Evolutionary conservation across 768 basidiomycete genomes (phyloP).

Genomic region (Tephrocybe sp.): DNA sequence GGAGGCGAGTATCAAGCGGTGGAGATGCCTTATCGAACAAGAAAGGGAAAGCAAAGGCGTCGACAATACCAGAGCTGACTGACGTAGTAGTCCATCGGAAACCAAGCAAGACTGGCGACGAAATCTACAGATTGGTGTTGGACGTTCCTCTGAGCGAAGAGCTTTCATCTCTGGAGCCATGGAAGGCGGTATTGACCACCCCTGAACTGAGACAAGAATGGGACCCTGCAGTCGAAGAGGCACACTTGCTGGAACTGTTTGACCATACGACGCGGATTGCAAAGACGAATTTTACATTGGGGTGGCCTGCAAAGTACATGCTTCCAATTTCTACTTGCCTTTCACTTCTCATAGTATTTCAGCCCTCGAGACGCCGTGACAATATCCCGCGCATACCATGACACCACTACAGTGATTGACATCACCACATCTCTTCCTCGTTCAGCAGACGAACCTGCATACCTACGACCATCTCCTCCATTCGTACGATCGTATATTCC

Average conservation of each 20-base stretch:
- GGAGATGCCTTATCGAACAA: conserved; percentile 37
- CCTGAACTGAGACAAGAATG: conserved; percentile 88
- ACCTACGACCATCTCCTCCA: conserved; percentile 88
- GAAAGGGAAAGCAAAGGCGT: conserved; percentile 62
- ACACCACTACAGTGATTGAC: conserved; percentile 81
- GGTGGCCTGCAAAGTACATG: conserved; percentile 98
- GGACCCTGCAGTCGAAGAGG: conserved; percentile 92
- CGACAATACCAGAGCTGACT: conserved; percentile 55
- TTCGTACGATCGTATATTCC: conserved; percentile 87
- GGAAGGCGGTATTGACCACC: conserved; percentile 80
- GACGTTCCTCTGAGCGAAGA: conserved; percentile 76
- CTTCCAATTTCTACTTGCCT: neutral
- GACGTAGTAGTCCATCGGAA: conserved; percentile 83
- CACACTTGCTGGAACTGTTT: conserved; percentile 80
- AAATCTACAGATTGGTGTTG: conserved; percentile 77
- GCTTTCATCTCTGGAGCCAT: conserved; percentile 64
- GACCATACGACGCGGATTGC: conserved; percentile 83
- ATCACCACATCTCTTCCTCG: conserved; percentile 93
- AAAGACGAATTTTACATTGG: conserved; percentile 89
- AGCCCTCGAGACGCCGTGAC: conserved; percentile 95
- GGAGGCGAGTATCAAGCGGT: conserved; percentile 74
- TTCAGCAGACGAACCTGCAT: conserved; percentile 87
- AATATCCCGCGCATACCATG: conserved; percentile 83
- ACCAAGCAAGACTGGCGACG: conserved; percentile 66
- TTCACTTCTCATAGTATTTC: conserved; percentile 10